Base-by-base conservation (phyloP, 305 asterid species). In the Rubia tinctorum region DNA sequence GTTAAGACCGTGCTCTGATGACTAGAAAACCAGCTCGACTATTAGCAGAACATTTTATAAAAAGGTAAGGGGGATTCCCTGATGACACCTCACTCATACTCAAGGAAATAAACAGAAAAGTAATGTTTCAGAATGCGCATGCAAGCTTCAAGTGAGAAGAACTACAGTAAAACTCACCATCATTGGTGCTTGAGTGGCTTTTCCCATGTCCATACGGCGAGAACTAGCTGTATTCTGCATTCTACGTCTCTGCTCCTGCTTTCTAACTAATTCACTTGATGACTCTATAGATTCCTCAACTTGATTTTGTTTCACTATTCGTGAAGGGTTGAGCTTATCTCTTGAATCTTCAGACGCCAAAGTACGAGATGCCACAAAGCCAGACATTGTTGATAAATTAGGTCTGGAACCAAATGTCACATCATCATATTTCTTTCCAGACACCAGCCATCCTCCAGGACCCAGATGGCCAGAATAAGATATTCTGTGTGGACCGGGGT, bases 391-490 rank as follows among this genome's bases (percentile, higher is more conserved):
- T 20, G 88, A 83, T 71, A 80, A 27, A 78, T 81, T 74, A 13
- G 78, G 79, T 77, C 82, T 76, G 20, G 89, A 72, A 71, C 43
- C 30, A n/a, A 73, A 51, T 71, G 90, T 77, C 70, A 47, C 58
- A 55, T 86, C 81, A 12, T 79, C 78, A 18, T 74, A 79, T 66
- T 81, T 84, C 87, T 82, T 85, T 42, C 80, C 82, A 12, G 86
- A 78, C 18, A 69, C 75, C 44, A 75, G 77, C 91, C 91, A 84
- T 40, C 81, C 88, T 42, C 87, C 83, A 8, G 91, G 87, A 58
- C 82, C 89, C 71, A 92, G 84, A 69, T 91, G 98, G 37, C 96
- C 98, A 3, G 98, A 90, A 69, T 87, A 79, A 69, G 87, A 85
- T 66, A 78, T 68, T 77, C 86, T 82, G 71, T 79, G 77, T 6